A percentile compares a stretch with the other conserved stretches of the same genome.
phyloP scores from a whole-genome alignment of 2,329 filamentous ascomycete species.

The Colletotrichum agaves region DNA sequence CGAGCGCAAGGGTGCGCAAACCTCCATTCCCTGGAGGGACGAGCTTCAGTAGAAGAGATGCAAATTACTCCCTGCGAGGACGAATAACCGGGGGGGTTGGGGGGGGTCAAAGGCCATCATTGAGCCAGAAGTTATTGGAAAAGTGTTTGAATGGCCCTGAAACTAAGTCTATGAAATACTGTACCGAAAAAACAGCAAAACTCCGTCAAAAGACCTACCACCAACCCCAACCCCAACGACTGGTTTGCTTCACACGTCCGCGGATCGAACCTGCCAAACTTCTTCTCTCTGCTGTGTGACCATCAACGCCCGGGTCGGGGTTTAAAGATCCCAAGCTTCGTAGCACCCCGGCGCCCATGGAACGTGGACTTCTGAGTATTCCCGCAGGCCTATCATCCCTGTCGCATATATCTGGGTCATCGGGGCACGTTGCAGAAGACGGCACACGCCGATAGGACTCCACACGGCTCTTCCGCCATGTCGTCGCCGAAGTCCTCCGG shows the following conservation, averaged over 20 bases:
- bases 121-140: neutral
- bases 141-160: neutral
- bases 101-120: neutral
- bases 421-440: slow-evolving; percentile 32
- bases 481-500: slow-evolving; percentile 9
- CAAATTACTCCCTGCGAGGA: slow-evolving; percentile 11
- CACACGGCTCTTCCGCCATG: slow-evolving; percentile 7
- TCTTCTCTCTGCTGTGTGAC: slow-evolving; percentile 6
- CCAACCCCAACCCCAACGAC: slow-evolving; percentile 30
- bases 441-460: slow-evolving; percentile 1
- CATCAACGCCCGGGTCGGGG: neutral
- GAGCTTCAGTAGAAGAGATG: slow-evolving; percentile 44
- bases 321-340: slow-evolving; percentile 2
- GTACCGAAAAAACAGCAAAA: neutral
- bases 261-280: neutral
- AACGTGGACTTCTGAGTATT: slow-evolving; percentile 27
- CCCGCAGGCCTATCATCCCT: neutral
- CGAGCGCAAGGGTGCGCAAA: slow-evolving; percentile 54
- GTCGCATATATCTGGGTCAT: neutral
- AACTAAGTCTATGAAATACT: neutral
- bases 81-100: too few species aligned
- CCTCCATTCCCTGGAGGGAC: slow-evolving; percentile 57
- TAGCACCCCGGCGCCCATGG: slow-evolving; percentile 24
- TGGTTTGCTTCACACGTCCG: slow-evolving; percentile 1
- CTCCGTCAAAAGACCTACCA: slow-evolving; percentile 23